phyloP scores from a whole-genome alignment of 1,284 basidiomycete genomes.

The Ustilago tritici region DNA sequence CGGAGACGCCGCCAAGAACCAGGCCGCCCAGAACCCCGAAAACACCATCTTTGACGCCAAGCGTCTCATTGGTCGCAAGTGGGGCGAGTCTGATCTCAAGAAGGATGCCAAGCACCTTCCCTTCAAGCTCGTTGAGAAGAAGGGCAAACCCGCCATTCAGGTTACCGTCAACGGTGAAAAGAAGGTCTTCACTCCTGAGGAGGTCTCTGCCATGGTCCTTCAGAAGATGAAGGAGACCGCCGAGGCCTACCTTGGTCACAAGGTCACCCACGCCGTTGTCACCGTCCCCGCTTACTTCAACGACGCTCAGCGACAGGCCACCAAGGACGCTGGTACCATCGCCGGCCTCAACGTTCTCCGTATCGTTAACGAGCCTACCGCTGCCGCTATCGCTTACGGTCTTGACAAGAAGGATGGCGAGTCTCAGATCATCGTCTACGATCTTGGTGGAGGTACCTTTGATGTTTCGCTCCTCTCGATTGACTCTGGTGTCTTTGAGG shows the following conservation, averaged over 20 bases:
- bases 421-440: conserved; percentile 96
- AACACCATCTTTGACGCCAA: conserved; percentile 96
- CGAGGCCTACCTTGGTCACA: conserved; percentile 94
- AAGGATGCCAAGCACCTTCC: conserved; percentile 68
- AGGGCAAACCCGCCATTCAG: conserved; percentile 69
- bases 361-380: conserved; percentile 99
- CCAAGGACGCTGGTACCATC: conserved; percentile 97
- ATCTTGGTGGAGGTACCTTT: conserved; percentile 98
- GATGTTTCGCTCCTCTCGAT: conserved; percentile 98
- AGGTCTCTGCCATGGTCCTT: conserved; percentile 93
- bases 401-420: conserved; percentile 94
- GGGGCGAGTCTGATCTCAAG: conserved; percentile 73
- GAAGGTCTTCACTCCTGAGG: conserved; percentile 76
- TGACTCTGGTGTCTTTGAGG: conserved; percentile 95
- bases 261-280: conserved; percentile 95
- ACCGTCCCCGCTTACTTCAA: conserved; percentile 94
- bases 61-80: conserved; percentile 82
- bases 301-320: conserved; percentile 98
- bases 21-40: conserved; percentile 80
- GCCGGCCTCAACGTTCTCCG: conserved; percentile 95
- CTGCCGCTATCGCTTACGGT: conserved; percentile 94
- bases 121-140: conserved; percentile 72
- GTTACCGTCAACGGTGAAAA: conserved; percentile 63
- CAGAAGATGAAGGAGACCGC: conserved; percentile 99
- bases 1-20: conserved; percentile 76